phyloP scores from a whole-genome alignment of 441 rosid species.

The Gossypium trilobum region DNA sequence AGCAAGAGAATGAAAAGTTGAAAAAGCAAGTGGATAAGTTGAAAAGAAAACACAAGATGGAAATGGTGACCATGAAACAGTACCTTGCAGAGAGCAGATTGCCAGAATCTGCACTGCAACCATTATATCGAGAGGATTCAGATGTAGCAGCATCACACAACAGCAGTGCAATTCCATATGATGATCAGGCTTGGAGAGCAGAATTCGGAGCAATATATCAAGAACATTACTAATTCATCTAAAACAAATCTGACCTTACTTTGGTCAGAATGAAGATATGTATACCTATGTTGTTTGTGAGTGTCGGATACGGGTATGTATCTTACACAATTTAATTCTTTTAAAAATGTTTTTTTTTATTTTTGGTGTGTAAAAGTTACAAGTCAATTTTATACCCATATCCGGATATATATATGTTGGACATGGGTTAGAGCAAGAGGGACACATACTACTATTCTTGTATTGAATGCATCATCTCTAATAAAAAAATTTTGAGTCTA shows the following conservation, averaged over 20 bases:
- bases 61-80: slow-evolving; percentile 66
- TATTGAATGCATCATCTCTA: not conserved
- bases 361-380: too few species aligned
- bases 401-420: not conserved
- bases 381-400: too few species aligned
- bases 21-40: slow-evolving; percentile 80
- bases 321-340: not conserved
- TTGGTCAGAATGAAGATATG: slow-evolving; percentile 20
- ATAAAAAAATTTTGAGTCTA: not conserved
- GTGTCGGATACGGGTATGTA: not conserved
- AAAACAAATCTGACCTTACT: slow-evolving; percentile 21
- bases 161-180: not conserved
- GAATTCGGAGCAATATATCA: slow-evolving; percentile 71
- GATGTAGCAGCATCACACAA: not conserved
- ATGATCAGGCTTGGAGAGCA: slow-evolving; percentile 68
- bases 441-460: not conserved
- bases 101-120: slow-evolving; percentile 76
- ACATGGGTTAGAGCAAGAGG: too few species aligned
- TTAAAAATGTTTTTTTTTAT: not conserved
- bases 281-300: not conserved
- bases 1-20: slow-evolving; percentile 68
- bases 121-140: slow-evolving; percentile 30
- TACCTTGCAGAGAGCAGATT: slow-evolving; percentile 69
- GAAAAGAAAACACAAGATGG: slow-evolving; percentile 75
- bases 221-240: slow-evolving; percentile 39